Conservation (phyloP, 139 green algal species). For the Desmodesmus armatus region DNA sequence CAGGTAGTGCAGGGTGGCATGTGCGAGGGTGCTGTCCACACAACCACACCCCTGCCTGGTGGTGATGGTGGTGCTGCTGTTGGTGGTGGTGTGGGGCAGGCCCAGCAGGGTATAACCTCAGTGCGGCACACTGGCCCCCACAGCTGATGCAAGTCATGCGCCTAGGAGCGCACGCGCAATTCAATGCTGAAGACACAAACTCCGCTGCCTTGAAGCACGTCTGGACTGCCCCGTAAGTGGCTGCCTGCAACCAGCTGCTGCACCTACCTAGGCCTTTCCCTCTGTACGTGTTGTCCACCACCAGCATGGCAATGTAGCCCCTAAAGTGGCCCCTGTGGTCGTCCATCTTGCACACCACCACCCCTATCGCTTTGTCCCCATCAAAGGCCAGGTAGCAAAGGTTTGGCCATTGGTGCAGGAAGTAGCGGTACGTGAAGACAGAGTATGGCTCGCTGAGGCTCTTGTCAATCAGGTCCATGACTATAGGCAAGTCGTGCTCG, state of each 20-base stretch:
- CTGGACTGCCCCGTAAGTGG: not conserved
- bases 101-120: too few relatives aligned
- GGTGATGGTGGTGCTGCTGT: too few relatives aligned
- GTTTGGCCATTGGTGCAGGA: constrained; percentile 86
- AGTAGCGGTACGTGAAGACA: constrained; percentile 98
- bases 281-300: constrained; percentile 90
- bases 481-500: constrained; percentile 86
- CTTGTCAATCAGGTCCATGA: constrained; percentile 94
- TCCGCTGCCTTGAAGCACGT: too few relatives aligned
- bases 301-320: constrained; percentile 99
- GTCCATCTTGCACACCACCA: constrained; percentile 97
- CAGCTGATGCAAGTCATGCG: not conserved
- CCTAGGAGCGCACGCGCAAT: not conserved
- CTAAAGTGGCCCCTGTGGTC: constrained; percentile 75
- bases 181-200: too few relatives aligned
- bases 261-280: constrained; percentile 81
- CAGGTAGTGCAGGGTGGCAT: too few relatives aligned
- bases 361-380: constrained; percentile 49
- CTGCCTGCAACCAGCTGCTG: not conserved
- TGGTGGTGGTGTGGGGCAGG: too few relatives aligned
- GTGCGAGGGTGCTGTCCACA: too few relatives aligned
- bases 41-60: too few relatives aligned
- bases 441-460: constrained; percentile 98
- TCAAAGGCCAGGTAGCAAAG: constrained; percentile 89
- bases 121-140: not conserved